Percentiles rank a stretch among this genome's conserved stretches.
phyloP scores from a whole-genome alignment of 179 eudicot genomes.

The Sideroxylon spinosum region DNA sequence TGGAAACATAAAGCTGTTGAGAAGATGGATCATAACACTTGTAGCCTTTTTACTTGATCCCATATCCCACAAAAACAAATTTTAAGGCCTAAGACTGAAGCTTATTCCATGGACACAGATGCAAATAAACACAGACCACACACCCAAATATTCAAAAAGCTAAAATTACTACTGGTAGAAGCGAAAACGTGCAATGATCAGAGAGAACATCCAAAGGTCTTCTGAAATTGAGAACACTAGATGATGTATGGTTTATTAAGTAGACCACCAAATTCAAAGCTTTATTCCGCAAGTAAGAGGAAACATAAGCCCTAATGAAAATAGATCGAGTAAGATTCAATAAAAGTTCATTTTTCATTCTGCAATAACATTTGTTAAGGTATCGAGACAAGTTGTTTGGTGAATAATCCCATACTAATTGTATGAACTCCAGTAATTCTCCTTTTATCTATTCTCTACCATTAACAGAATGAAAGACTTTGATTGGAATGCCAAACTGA shows the following conservation, averaged over 20 bases:
- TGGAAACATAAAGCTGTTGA: too few relatives aligned
- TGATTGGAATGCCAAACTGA: not conserved
- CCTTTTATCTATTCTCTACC: slow-evolving; percentile 9
- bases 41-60: too few relatives aligned
- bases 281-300: not conserved
- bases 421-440: not conserved
- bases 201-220: slow-evolving; percentile 6
- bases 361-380: slow-evolving; percentile 9
- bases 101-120: too few relatives aligned
- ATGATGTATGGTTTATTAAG: slow-evolving; percentile 10
- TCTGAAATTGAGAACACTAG: slow-evolving; percentile 2
- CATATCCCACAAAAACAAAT: too few relatives aligned
- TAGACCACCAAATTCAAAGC: slow-evolving; percentile 2
- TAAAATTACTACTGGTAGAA: too few relatives aligned
- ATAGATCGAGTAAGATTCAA: slow-evolving; percentile 7
- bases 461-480: slow-evolving; percentile 11
- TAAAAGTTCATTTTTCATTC: slow-evolving; percentile 21
- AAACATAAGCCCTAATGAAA: not conserved
- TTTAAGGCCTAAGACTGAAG: too few relatives aligned
- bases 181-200: not conserved
- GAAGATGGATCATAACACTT: too few relatives aligned
- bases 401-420: not conserved
- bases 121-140: too few relatives aligned
- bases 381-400: slow-evolving; percentile 9
- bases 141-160: too few relatives aligned